phyloP scores from a whole-genome alignment of 1,139 yeast genomes.

The Debaryomyces sp. region DNA sequence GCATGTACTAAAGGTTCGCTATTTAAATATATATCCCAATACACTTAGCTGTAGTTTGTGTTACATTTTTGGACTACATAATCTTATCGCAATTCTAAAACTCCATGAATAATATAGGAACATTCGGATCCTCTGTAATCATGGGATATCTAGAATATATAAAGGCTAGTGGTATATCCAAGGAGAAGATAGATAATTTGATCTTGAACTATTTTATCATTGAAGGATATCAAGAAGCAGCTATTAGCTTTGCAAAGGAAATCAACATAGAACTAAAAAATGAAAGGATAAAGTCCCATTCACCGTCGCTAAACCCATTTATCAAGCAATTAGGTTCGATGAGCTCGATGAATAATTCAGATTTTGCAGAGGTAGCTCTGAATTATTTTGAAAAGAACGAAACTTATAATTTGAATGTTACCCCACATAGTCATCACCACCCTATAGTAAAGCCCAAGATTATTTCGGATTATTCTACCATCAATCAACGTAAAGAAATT shows the following conservation, averaged over 20 bases:
- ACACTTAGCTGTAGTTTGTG: neutral
- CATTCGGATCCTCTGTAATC: neutral
- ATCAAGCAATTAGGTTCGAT: conserved; percentile 8
- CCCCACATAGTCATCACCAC: neutral
- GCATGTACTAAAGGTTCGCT: neutral
- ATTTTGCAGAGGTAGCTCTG: conserved; percentile 20
- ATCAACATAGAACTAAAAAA: conserved; percentile 21
- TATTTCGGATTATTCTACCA: conserved; percentile 48
- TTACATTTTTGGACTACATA: neutral
- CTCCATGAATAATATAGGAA: neutral
- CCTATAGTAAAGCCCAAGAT: conserved; percentile 14
- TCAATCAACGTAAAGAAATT: conserved; percentile 50
- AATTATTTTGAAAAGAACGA: conserved; percentile 15
- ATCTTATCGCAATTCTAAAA: conserved; percentile 2
- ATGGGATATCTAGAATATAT: conserved; percentile 6
- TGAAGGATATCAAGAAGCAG: conserved; percentile 61
- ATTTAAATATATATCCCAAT: neutral
- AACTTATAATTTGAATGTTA: neutral
- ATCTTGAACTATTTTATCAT: conserved; percentile 58
- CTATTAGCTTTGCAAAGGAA: conserved; percentile 51
- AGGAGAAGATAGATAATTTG: conserved; percentile 44
- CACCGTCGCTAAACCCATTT: conserved; percentile 6
- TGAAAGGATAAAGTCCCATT: conserved; percentile 5
- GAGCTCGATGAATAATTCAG: conserved; percentile 16
- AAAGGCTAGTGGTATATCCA: conserved; percentile 18